phyloP scores from a whole-genome alignment of 1,284 basidiomycete genomes.

The Jaminaea rosea region DNA sequence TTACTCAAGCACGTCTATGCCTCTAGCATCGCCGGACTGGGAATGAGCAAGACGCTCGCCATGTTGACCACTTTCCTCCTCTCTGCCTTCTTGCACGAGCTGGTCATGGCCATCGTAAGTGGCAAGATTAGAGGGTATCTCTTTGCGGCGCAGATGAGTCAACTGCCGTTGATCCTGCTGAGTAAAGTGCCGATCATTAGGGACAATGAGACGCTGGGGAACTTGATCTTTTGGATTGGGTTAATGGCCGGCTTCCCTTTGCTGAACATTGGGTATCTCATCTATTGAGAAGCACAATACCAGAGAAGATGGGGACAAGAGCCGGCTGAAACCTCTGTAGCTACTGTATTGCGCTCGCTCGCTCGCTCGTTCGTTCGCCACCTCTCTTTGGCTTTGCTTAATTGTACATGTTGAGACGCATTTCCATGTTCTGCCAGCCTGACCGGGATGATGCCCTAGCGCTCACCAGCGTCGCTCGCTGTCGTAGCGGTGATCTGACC shows the following conservation, averaged over 20 bases:
- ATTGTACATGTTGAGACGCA: too few species aligned
- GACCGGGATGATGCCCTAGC: too few species aligned
- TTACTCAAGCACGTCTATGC: conserved; percentile 85
- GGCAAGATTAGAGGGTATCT: conserved; percentile 46
- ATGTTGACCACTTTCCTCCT: conserved; percentile 81
- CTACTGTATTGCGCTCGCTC: too few species aligned
- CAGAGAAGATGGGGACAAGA: too few species aligned
- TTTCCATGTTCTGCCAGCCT: too few species aligned
- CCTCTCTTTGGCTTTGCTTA: too few species aligned
- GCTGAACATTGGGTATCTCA: conserved; percentile 67
- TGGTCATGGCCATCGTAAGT: conserved; percentile 71
- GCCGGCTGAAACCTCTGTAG: too few species aligned
- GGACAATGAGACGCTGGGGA: conserved; percentile 47
- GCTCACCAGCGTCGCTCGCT: too few species aligned
- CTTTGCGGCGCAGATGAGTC: conserved; percentile 60
- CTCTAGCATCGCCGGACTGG: conserved; percentile 68
- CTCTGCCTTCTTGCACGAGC: conserved; percentile 62
- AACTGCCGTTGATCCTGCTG: conserved; percentile 80
- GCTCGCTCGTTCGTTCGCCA: too few species aligned
- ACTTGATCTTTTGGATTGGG: conserved; percentile 83
- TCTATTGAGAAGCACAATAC: too few species aligned
- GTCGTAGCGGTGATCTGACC: too few species aligned
- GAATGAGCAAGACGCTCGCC: conserved; percentile 65
- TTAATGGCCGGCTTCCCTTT: conserved; percentile 75
- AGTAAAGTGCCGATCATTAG: conserved; percentile 57